Evolutionary conservation across 192 early-diverging fungal genomes (phyloP), one percentile per base, ranked within the genome.

Genomic region (Backusella tarrabulga): DNA sequence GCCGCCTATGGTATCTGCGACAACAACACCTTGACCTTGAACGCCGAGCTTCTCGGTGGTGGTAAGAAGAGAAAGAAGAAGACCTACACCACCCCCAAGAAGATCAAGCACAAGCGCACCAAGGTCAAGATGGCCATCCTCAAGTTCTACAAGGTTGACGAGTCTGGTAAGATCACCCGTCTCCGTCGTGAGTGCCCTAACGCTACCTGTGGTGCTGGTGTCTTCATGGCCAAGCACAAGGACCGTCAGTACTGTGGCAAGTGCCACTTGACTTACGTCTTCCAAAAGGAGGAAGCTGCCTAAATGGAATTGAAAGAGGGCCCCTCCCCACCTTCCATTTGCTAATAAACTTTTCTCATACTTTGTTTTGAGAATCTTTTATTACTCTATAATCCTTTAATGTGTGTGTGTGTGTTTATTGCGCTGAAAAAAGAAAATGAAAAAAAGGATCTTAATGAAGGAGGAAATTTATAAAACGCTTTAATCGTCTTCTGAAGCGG

Each of bases 11-110:
- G 80, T 79, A 89, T 93, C 76, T 86, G 90, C 74, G 87, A 90
- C 79, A 88, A 91, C 82, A 90, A 90, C 41, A 93, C 92, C 71
- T 83, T 93, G 19, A 91, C 91, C 80, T 85, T 93, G 26, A 91
- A 91, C n/a, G 85, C 90, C 71, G 88, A 91, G 76, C 85, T 92
- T 41, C 81, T 90, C 74, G 94, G 93, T 92, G 94, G 93, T 90
- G 96, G 86, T 87, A 98, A 99, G 95, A 98, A 99, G 94, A 91
- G 95, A 80, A 99, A 98, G 93, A 99, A 99, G 96, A 99, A 99
- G 97, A 94, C 91, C 76, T 98, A 99, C 93, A 99, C 97, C 80
- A 99, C 98, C 76, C 98, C 98, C 88, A 98, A 99, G 95, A 98
- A 98, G 93, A 96, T 96, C 82, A 93, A 96, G 85, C 97, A 99